Base-by-base conservation (phyloP, 495 filamentous ascomycete genomes). In the Hypoxylon rickii region DNA sequence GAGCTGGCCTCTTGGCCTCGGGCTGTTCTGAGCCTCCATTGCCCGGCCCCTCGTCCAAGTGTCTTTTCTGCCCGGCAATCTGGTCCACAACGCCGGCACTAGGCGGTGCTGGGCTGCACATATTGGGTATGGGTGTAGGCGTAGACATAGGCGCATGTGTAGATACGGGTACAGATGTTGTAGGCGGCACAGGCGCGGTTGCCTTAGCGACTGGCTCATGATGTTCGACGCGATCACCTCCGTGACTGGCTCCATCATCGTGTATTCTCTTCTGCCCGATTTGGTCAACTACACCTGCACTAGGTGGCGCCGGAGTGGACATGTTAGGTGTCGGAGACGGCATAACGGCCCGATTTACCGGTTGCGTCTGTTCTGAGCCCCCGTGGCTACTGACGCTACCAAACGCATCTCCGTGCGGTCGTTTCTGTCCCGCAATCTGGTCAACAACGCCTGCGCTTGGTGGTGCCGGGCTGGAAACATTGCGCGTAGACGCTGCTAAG, bases 381-480 rank as follows among this genome's bases (percentile, higher is more conserved):
- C 36, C 38, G 17, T 39, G 31, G 13, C 37, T 31, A 32, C 29
- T 46, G n/a, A n/a, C n/a, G n/a, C n/a, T n/a, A 17, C 40, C 29
- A 24, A 58, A 47, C 22, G 40, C 44, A 33, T 64, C 55, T 7
- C 50, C 50, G 17, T 55, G 36, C 7, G 19, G 37, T 52, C 66
- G 59, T 26, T 66, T 69, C 17, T 69, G 66, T 10, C 66, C 66
- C 2, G 55, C 40, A 8, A 69, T 69, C 37, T 69, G 66, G 22
- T 66, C 66, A 5, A 69, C 42, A 39, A 69, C 66, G 7, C 66
- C 66, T 21, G 66, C 66, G 16, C 66, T 69, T 16, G 66, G 66
- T 34, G 60, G 66, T 13, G 63, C 66, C 20, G 66, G 66, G 47
- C 58, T 64, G 16, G 63, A 61, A 6, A 69, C 57, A 32, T 62